Evolutionary conservation across 2,329 filamentous ascomycete species (phyloP), one percentile per base, ranked within the genome.

Genomic region (Fonsecaea erecta): DNA sequence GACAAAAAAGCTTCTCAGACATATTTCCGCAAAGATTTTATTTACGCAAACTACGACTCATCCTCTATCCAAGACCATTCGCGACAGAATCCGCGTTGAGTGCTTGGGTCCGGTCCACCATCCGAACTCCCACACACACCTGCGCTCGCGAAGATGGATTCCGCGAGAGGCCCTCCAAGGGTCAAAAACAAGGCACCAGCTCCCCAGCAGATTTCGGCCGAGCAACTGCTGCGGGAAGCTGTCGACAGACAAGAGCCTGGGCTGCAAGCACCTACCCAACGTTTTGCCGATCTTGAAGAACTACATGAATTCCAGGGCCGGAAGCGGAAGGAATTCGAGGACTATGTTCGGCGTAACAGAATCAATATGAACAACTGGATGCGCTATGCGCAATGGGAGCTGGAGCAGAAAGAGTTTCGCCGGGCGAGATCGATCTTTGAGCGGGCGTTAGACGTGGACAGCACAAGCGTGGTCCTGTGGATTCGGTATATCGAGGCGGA

Each of bases 301-400:
- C 87, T 99, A 54, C 94, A 98, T 81, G 95, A 98, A 79, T 97
- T 91, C 79, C 95, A 99, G 79, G 94, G 93, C 61, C 88, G 95
- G 70, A 98, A 98, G 81, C 86, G 95, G 72, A 95, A 93, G 78
- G 95, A 97, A 75, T 99, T 97, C 73, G 95, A 99, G 80, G 92
- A 97, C 82, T 98, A 98, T 89, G 92, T 98, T 66, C 89, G 93
- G 70, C 90, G 95, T 70, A 98, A 98, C 76, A 83, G 94, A 74
- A 85, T 97, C 76, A 97, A 96, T 75, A 93, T 98, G 85, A 96
- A 96, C 83, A 98, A 98, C 79, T 99, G 95, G 95, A 92, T 95
- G 85, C 91, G 93, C 74, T 99, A 99, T 83, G 94, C 95, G 62
- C 87, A 91, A 72, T 99, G 93, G 92, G 95, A 99, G 81, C 85